Percentiles rank a stretch among this genome's conserved stretches.
phyloP scores from a whole-genome alignment of 768 basidiomycete species.

The Amylocystis lapponica region DNA sequence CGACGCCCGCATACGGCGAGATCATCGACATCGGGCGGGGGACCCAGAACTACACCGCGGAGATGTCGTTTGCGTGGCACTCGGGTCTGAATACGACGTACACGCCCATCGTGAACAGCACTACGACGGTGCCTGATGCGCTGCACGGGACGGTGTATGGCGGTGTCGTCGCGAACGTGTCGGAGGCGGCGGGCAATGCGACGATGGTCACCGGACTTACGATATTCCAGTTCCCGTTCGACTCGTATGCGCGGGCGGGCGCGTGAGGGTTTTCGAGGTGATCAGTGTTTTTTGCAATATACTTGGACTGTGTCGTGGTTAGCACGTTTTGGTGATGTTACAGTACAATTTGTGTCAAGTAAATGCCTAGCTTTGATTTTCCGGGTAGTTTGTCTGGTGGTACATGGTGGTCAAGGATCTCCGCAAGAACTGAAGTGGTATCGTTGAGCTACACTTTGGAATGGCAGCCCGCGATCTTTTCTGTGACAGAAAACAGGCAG shows the following conservation, averaged over 20 bases:
- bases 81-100: constrained; percentile 39
- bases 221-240: constrained; percentile 22
- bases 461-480: too few species aligned
- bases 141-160: constrained; percentile 48
- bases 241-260: not conserved
- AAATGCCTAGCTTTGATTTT: too few species aligned
- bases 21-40: constrained; percentile 19
- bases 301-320: too few species aligned
- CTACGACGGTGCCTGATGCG: constrained; percentile 35
- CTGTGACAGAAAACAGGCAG: too few species aligned
- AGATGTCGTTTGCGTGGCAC: constrained; percentile 41
- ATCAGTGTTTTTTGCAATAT: too few species aligned
- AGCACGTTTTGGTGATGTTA: too few species aligned
- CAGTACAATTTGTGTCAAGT: too few species aligned
- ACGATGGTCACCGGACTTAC: constrained; percentile 54
- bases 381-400: too few species aligned
- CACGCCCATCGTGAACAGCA: constrained; percentile 27
- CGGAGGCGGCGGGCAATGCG: constrained; percentile 24
- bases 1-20: constrained; percentile 26
- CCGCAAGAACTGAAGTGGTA: too few species aligned
- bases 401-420: too few species aligned
- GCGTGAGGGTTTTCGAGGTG: too few species aligned
- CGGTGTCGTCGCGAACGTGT: constrained; percentile 34
- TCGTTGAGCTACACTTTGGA: too few species aligned
- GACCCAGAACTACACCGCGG: constrained; percentile 31